A percentile compares a stretch with the other conserved stretches of the same genome.
Evolutionary conservation across 495 filamentous ascomycete species (phyloP).

Genomic region (Hyaloscypha bicolor): DNA sequence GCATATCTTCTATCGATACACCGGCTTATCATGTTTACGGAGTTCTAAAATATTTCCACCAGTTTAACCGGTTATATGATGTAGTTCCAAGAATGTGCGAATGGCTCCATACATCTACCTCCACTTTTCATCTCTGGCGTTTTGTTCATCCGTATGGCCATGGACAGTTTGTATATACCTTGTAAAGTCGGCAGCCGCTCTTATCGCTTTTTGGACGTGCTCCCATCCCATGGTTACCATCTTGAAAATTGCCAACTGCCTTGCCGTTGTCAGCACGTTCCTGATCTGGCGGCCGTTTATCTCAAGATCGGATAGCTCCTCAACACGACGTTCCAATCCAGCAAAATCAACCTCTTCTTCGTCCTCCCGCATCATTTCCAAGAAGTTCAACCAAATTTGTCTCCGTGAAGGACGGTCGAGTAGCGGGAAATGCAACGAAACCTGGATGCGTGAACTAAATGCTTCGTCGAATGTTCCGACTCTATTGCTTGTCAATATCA

Average conservation of each 20-base stretch:
- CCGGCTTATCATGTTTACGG: too few species aligned
- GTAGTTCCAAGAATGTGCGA: too few species aligned
- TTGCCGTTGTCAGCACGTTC: slow-evolving; percentile 39
- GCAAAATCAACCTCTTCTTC: slow-evolving; percentile 32
- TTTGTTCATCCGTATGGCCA: slow-evolving; percentile 17
- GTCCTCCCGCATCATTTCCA: slow-evolving; percentile 39
- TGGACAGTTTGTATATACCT: slow-evolving; percentile 18
- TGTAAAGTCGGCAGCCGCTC: slow-evolving; percentile 8
- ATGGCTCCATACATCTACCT: too few species aligned
- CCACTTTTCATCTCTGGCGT: slow-evolving; percentile 9
- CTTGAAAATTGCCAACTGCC: slow-evolving; percentile 27
- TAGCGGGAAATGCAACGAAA: slow-evolving; percentile 51
- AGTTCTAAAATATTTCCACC: too few species aligned
- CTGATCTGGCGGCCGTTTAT: slow-evolving; percentile 46
- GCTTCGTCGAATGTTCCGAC: slow-evolving; percentile 46
- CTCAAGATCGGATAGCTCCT: slow-evolving; percentile 19
- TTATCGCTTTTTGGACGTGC: slow-evolving; percentile 6
- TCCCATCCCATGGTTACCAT: slow-evolving; percentile 9
- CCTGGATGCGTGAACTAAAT: slow-evolving; percentile 46
- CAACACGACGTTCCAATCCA: slow-evolving; percentile 24
- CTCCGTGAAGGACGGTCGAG: slow-evolving; percentile 70
- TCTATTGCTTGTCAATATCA: slow-evolving; percentile 70
- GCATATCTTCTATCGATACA: too few species aligned
- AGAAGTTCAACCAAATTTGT: slow-evolving; percentile 81
- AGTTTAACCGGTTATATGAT: too few species aligned